Base-by-base conservation (phyloP, 2,329 filamentous ascomycete genomes). In the Neofusicoccum kwambonambiense region DNA sequence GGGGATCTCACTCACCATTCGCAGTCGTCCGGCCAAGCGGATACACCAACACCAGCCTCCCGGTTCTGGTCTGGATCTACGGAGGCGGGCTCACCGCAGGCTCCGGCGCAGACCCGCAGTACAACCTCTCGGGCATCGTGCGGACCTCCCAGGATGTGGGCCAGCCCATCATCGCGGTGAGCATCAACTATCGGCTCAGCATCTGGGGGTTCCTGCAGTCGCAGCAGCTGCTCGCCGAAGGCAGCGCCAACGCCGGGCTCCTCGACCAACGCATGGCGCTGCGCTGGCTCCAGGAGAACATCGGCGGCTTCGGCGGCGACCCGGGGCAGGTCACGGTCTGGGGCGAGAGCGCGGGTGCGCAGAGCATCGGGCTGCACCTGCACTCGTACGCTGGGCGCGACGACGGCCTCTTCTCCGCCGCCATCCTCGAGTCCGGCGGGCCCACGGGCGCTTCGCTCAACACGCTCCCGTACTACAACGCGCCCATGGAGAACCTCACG, bases 191-290 rank as follows among this genome's bases (percentile, higher is more conserved):
- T 71, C 80, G 85, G 37, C 78, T 82, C 56, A 87, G 86, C 67
- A 83, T 83, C 0, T 84, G 84, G 69, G 88, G 88, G 0, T 90
- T 90, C 69, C 79, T 90, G 86, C 54, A 81, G 86, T 47, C 77
- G 82, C 37, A 79, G 89, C 11, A 80, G 81, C 45, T 71, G 76
- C 78, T 80, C n/a, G 80, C 79, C 34, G 49, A 57, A 22, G 35
- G 87, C 87, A 1, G 80, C 83, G 58, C 78, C 15, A 80, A 80
- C 58, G 73, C 73, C 13, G 78, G 77, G 5, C 71, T 79, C 3
- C 70, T 71, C n/a, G 77, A 79, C 44, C 77, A 79, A 62, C 71
- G 76, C 4, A 63, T 75, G 22, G 76, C 75, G 2, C 72, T 79
- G 19, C 73, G 79, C 64, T 83, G 80, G 79, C 70, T 82, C 2